A percentile compares a stretch with the other conserved stretches of the same genome.
Evolutionary conservation across 257 asterid genomes (phyloP).

Genomic region (Knoxia roxburghii): DNA sequence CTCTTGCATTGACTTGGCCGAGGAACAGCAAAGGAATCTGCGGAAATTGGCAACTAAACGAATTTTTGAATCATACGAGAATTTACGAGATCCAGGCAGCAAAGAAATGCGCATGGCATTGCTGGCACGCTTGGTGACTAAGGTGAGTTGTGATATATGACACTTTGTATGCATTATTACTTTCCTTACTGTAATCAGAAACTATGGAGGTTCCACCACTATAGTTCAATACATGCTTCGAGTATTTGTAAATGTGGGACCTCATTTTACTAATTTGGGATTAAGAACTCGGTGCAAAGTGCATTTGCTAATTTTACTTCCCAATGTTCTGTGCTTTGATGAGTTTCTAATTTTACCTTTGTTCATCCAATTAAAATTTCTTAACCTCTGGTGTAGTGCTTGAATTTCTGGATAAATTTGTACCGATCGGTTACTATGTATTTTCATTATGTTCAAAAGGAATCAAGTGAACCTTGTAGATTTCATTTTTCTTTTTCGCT

Average conservation of each 20-base stretch:
- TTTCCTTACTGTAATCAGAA: conserved; percentile 4
- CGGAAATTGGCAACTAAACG: conserved; percentile 60
- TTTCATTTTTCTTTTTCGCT: neutral
- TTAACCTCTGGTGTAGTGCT: neutral
- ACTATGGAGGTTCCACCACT: conserved; percentile 18
- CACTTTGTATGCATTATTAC: no score
- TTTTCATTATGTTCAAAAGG: neutral
- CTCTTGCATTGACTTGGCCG: conserved; percentile 48
- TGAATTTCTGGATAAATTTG: neutral
- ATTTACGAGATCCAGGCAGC: conserved; percentile 45
- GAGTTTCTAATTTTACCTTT: neutral
- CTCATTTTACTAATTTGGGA: neutral
- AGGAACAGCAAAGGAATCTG: conserved; percentile 49
- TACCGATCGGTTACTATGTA: no score
- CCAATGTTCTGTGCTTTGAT: neutral
- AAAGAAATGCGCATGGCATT: conserved; percentile 75
- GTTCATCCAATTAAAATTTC: neutral
- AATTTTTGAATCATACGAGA: conserved; percentile 59
- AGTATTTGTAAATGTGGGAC: neutral
- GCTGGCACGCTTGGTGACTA: conserved; percentile 87
- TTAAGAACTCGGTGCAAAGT: neutral
- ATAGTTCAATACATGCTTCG: neutral
- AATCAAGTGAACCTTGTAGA: neutral
- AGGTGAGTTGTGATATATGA: conserved; percentile 43
- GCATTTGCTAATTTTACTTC: neutral